A percentile compares a stretch with the other conserved stretches of the same genome.
These are phyloP conservation scores for Aspergillus leporis DNA, from an alignment of 495 filamentous ascomycete genomes.

Conservation along the genomic window DNA sequence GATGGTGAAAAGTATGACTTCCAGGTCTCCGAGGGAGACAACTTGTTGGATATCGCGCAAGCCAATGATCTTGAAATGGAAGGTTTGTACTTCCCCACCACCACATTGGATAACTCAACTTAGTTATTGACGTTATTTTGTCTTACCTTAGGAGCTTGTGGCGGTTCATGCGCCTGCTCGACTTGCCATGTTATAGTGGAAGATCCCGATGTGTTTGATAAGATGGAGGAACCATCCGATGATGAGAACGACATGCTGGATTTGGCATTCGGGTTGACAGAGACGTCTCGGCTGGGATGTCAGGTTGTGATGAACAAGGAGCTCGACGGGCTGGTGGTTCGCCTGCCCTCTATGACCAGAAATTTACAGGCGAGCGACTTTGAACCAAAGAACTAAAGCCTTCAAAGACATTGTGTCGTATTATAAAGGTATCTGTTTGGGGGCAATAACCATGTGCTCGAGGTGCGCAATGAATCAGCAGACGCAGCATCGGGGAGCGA, in stretches of 20 bases:
- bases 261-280: conserved; percentile 90
- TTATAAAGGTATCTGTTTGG: background rate
- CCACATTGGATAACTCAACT: background rate
- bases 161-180: conserved; percentile 93
- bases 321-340: conserved; percentile 81
- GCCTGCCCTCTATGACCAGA: conserved; percentile 87
- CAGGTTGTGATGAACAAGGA: conserved; percentile 91
- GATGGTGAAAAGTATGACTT: conserved; percentile 74
- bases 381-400: conserved; percentile 36
- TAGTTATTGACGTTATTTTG: conserved; percentile 3
- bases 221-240: conserved; percentile 88
- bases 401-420: background rate
- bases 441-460: background rate
- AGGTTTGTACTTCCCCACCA: conserved; percentile 47
- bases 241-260: conserved; percentile 99
- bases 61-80: conserved; percentile 97
- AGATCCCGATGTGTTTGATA: conserved; percentile 81
- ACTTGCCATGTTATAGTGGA: conserved; percentile 96
- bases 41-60: conserved; percentile 92
- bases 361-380: conserved; percentile 97
- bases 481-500: background rate
- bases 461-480: background rate
- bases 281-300: conserved; percentile 94
- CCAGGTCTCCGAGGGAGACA: conserved; percentile 82
- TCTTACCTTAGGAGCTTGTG: conserved; percentile 69